Percentiles rank a stretch among this genome's conserved stretches.
Conservation (phyloP, 371 early-diverging fungal species). For the Massospora cicadina region DNA sequence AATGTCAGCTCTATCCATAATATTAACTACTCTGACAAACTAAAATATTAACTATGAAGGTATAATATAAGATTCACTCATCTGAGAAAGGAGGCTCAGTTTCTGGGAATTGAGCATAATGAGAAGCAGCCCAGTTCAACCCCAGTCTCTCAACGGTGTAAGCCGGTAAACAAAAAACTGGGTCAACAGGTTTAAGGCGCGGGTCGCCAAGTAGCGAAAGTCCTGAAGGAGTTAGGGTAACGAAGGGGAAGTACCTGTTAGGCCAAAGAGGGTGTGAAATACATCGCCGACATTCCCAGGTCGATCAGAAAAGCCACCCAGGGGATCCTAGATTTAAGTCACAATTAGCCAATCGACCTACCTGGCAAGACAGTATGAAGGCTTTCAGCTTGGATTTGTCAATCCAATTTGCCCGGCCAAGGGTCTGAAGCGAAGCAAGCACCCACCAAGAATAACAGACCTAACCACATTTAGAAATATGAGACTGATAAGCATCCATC, state of each 20-base stretch:
- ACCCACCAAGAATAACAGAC: slow-evolving; percentile 99
- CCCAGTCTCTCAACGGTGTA: slow-evolving; percentile 43
- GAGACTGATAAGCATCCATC: not conserved
- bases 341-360: slow-evolving; percentile 14
- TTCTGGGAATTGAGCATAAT: not conserved
- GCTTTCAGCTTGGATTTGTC: slow-evolving; percentile 45
- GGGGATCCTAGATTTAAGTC: slow-evolving; percentile 36
- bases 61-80: too few relatives aligned
- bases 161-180: slow-evolving; percentile 84
- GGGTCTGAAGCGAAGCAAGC: slow-evolving; percentile 68
- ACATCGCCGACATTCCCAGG: slow-evolving; percentile 88
- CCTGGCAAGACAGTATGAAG: slow-evolving; percentile 80
- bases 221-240: slow-evolving; percentile 17
- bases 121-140: slow-evolving; percentile 14
- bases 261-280: slow-evolving; percentile 92
- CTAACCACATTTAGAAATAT: slow-evolving; percentile 17
- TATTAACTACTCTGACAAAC: too few relatives aligned
- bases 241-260: slow-evolving; percentile 34
- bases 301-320: slow-evolving; percentile 93
- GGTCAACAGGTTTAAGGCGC: slow-evolving; percentile 55
- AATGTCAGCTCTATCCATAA: too few relatives aligned
- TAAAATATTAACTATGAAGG: too few relatives aligned
- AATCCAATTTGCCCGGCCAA: slow-evolving; percentile 75
- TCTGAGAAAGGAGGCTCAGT: not conserved
- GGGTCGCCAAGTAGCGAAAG: slow-evolving; percentile 71